Evolutionary conservation across 208 protist species (phyloP).

Genomic region (Angomonas desouzai): DNA sequence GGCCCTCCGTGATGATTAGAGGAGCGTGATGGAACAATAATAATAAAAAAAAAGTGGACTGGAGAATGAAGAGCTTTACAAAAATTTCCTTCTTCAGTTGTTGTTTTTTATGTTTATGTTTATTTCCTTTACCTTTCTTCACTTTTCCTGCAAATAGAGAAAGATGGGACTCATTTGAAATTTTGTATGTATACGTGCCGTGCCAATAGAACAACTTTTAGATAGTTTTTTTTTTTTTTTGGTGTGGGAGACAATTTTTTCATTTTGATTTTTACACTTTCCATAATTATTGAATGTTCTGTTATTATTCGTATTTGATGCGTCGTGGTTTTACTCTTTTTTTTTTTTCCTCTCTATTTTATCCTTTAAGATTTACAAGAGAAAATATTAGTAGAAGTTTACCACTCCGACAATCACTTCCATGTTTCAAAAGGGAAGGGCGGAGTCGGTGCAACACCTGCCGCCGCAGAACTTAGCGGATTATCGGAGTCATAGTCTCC

Average conservation of each 20-base stretch:
- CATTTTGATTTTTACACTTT: slow-evolving; percentile 1
- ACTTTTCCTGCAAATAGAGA: background rate
- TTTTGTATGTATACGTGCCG: background rate
- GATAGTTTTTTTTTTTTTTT: slow-evolving; percentile 13
- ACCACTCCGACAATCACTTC: background rate
- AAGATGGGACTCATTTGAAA: too few species aligned
- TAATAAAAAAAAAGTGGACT: background rate
- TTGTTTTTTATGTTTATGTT: too few species aligned
- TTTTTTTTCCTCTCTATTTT: slow-evolving; percentile 14
- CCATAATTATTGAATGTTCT: slow-evolving; percentile 3
- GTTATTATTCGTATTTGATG: slow-evolving; percentile 1
- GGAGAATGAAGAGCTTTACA: too few species aligned
- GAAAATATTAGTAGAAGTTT: background rate
- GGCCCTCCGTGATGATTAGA: slow-evolving; percentile 33
- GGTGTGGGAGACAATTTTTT: slow-evolving; percentile 11
- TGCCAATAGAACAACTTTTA: background rate
- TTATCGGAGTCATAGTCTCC: background rate
- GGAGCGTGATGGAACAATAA: background rate
- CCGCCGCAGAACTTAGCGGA: background rate
- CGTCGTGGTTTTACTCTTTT: slow-evolving; percentile 7
- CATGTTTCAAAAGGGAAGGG: background rate
- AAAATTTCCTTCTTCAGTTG: too few species aligned
- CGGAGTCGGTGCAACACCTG: background rate
- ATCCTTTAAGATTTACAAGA: background rate
- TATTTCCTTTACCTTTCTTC: background rate